Conservation (phyloP, 202 grass and related monocot genomes). For the Musa balbisiana region DNA sequence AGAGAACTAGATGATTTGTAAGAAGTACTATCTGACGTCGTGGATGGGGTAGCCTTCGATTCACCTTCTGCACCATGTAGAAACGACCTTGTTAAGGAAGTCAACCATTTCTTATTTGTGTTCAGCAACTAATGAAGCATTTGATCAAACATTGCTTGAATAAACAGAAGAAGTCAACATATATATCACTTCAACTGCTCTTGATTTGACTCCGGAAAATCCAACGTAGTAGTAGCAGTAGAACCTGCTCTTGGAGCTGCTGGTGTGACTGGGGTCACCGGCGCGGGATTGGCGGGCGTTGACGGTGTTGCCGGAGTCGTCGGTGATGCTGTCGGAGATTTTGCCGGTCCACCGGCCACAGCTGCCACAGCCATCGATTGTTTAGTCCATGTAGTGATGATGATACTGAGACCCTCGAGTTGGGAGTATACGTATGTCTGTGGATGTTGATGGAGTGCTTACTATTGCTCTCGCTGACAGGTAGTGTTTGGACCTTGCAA, state of each 20-base stretch:
- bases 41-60: neutral
- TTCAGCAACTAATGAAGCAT: too few species aligned
- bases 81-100: neutral
- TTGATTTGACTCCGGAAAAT: too few species aligned
- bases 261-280: neutral
- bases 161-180: neutral
- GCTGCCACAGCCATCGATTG: too few species aligned
- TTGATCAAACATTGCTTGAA: neutral
- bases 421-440: neutral
- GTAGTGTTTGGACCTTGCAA: conserved; percentile 9
- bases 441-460: neutral
- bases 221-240: neutral
- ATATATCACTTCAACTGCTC: too few species aligned
- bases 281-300: neutral
- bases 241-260: neutral
- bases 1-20: neutral
- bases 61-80: neutral
- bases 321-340: neutral
- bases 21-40: neutral
- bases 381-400: too few species aligned
- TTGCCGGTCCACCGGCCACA: neutral
- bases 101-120: neutral
- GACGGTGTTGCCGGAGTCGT: neutral
- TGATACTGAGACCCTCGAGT: too few species aligned
- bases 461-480: conserved; percentile 3